Percentiles rank a stretch among this genome's conserved stretches.
phyloP scores from a whole-genome alignment of 148 eudicot species.

The Cornus controversa region DNA sequence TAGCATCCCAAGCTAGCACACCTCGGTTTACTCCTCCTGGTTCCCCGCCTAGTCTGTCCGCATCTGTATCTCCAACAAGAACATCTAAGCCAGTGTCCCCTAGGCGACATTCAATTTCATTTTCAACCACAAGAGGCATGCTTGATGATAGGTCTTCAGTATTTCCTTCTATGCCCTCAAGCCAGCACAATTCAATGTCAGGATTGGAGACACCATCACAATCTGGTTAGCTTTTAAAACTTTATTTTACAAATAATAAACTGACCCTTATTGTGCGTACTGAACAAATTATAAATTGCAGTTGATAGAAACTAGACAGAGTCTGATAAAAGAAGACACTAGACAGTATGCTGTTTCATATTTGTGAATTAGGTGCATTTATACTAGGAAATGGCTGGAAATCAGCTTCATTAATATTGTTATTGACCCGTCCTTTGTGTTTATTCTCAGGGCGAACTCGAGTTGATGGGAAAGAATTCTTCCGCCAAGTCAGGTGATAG shows the following conservation, averaged over 20 bases:
- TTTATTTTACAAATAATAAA: neutral
- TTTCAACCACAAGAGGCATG: constrained; percentile 65
- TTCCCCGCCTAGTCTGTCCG: constrained; percentile 76
- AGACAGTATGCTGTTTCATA: too few species aligned
- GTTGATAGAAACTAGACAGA: too few species aligned
- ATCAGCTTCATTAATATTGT: neutral
- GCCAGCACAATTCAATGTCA: constrained; percentile 60
- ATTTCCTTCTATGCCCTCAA: constrained; percentile 43
- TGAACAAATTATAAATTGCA: neutral
- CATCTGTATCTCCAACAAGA: constrained; percentile 67
- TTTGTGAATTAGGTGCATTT: neutral
- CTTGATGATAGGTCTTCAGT: constrained; percentile 44
- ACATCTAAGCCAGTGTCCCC: constrained; percentile 78
- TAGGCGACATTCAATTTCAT: constrained; percentile 75
- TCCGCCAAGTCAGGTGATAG: constrained; percentile 92
- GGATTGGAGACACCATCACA: constrained; percentile 58
- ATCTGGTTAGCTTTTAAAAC: constrained; percentile 31
- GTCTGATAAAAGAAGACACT: too few species aligned
- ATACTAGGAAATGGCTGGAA: too few species aligned
- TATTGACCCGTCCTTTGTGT: neutral
- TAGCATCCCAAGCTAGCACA: constrained; percentile 81
- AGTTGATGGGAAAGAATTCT: constrained; percentile 97
- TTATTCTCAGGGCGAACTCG: constrained; percentile 67
- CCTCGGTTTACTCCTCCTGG: constrained; percentile 90
- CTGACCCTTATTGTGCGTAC: neutral